Base-by-base conservation (phyloP, 2,329 filamentous ascomycete species). In the Rhinocladiella similis region DNA sequence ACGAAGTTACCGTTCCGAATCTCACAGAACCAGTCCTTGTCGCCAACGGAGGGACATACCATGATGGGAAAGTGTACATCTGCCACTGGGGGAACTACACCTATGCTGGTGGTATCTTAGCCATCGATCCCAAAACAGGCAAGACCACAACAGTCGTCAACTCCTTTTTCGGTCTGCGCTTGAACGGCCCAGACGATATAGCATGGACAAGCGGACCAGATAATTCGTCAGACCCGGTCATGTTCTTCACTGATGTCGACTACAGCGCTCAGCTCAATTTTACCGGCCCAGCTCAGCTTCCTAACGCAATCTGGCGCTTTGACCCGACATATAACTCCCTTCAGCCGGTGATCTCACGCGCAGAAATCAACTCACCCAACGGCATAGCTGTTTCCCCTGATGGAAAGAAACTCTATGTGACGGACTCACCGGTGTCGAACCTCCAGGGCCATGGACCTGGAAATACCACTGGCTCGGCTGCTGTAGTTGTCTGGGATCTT, bases 201-300 rank as follows among this genome's bases (percentile, higher is more conserved):
- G 39, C 39, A 4, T 43, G 39, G 39, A 43, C 39, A 3, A 16
- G 7, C 18, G 39, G 39, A 12, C 39, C 39, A 20, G 18, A 43
- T n/a, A 43, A 43, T 12, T 12, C 13, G 10, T 43, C 39, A 5
- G 39, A 43, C 39, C 14, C 39, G 3, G 39, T 43, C 10, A 43
- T 43, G 39, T 43, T 43, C 18, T 43, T 43, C 39, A 16, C 39
- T 4, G 39, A 43, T 12, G 39, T 43, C n/a, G 39, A 43, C 19
- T 43, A 43, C n/a, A 43, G 39, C 39, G 39, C 39, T 6, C 39
- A 19, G n/a, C 39, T 43, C 39, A 43, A 43, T n/a, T 43, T 43
- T 18, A 43, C 39, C 39, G 39, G 39, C 39, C 39, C 39, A 12
- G 39, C 39, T 14, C 39, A 43, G 39, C 39, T 43, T 18, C 39